Conservation (phyloP, 805 yeast species). For the Sugiyamaella boreocaroliniensis region DNA sequence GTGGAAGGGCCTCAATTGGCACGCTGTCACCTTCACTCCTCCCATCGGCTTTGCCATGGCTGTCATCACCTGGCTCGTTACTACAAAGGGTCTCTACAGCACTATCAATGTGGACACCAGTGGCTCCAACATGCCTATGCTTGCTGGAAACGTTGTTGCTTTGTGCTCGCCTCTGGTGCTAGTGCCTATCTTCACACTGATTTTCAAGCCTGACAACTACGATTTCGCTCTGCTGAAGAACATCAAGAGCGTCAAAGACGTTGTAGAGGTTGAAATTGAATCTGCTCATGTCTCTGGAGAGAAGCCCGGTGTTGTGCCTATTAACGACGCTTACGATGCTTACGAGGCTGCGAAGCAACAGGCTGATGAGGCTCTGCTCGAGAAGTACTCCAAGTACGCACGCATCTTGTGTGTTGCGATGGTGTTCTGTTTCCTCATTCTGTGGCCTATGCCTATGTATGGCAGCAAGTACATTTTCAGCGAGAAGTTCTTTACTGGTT, state of each 20-base stretch:
- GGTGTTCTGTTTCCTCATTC: conserved; percentile 55
- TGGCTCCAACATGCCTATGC: conserved; percentile 85
- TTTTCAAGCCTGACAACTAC: conserved; percentile 63
- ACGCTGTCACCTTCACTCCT: conserved; percentile 73
- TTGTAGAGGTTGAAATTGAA: conserved; percentile 25
- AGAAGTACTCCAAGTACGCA: conserved; percentile 55
- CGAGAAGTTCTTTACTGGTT: conserved; percentile 74
- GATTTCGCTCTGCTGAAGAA: conserved; percentile 60
- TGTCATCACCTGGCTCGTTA: conserved; percentile 56
- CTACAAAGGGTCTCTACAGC: conserved; percentile 34
- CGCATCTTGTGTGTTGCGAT: conserved; percentile 52
- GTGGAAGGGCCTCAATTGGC: conserved; percentile 53
- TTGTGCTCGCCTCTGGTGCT: conserved; percentile 62
- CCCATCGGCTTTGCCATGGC: conserved; percentile 70
- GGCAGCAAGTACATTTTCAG: conserved; percentile 73
- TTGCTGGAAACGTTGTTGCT: conserved; percentile 82
- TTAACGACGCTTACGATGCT: conserved; percentile 34
- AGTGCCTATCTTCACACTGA: conserved; percentile 57
- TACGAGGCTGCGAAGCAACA: conserved; percentile 36
- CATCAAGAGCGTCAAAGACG: conserved; percentile 59
- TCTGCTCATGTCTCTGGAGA: conserved; percentile 31
- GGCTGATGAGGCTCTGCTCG: conserved; percentile 48
- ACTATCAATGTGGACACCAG: conserved; percentile 61
- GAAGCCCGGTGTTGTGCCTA: conserved; percentile 10
- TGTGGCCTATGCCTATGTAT: conserved; percentile 96